Evolutionary conservation across 805 yeast genomes (phyloP), one percentile per base, ranked within the genome.

Genomic region (Teunomyces aglyptinius): DNA sequence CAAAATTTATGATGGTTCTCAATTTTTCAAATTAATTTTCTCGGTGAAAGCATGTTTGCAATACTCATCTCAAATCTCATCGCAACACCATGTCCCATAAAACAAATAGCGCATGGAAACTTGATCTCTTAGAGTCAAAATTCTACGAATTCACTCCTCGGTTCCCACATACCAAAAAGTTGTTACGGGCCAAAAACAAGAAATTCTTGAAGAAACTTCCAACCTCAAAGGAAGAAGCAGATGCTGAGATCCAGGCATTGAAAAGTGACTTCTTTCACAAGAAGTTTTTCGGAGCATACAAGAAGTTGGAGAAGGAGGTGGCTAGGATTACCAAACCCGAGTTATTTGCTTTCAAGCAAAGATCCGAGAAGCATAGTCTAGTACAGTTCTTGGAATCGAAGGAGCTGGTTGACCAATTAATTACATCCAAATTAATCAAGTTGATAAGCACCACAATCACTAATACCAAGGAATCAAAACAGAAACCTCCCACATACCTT

Each of bases 61-160:
- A 36, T n/a, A 36, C 43, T 44, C 47, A 44, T 44, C 43, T 18
- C 46, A 44, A 27, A 41, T 22, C 36, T 28, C 44, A 41, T 31
- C 44, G 36, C 24, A 16, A 18, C 31, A 41, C 16, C 44, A 36
- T 36, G 39, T 36, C 39, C 18, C 39, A 22, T 15, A 36, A 36
- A 19, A 70, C 68, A 52, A 73, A 72, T 44, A 76, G 73, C 49
- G 61, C 74, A 38, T 80, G 83, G 80, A 76, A 75, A 53, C 63
- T 83, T 38, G 88, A 83, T 55, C 59, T 81, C 20, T 62, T 83
- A 31, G 86, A 83, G 53, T 68, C 71, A 32, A 75, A 76, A 55
- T 80, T 68, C 62, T 58, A 71, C 26, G 57, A 66, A 5, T 54
- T 66, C 20, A 56, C 63, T 15, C 77, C 83, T 1, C 65, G 86